These are phyloP conservation scores for Cryphonectria naterciae DNA, from an alignment of 2,329 filamentous ascomycete species.

Conservation along the genomic window DNA sequence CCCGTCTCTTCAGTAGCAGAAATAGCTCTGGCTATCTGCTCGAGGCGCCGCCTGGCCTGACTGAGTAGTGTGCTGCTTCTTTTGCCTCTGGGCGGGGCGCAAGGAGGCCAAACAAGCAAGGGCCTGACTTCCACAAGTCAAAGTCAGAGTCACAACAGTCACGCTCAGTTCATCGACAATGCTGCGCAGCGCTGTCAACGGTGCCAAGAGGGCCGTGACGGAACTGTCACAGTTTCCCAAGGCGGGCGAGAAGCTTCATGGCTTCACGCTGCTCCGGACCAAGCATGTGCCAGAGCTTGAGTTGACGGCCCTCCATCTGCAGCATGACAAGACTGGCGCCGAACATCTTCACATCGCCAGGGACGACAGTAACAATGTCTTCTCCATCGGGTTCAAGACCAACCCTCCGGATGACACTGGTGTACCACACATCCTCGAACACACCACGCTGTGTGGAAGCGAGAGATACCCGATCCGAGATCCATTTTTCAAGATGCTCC, in stretches of 20 bases:
- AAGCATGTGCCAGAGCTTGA: conserved; percentile 95
- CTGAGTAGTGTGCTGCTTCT: not conserved
- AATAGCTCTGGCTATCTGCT: not conserved
- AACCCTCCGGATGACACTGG: conserved; percentile 97
- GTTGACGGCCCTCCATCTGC: conserved; percentile 85
- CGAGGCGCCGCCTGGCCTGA: too few relatives aligned
- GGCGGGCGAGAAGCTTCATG: conserved; percentile 84
- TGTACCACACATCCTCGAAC: conserved; percentile 94
- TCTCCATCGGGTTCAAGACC: conserved; percentile 98
- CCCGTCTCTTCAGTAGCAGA: not conserved
- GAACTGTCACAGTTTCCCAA: conserved; percentile 76
- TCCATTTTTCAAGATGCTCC: conserved; percentile 99
- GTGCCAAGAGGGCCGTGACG: conserved; percentile 65
- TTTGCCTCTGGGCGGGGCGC: not conserved
- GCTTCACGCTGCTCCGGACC: conserved; percentile 85
- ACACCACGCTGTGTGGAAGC: conserved; percentile 95
- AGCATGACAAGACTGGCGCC: conserved; percentile 93
- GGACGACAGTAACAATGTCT: conserved; percentile 98
- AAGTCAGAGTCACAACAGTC: not conserved
- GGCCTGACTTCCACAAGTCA: not conserved
- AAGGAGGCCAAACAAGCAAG: not conserved
- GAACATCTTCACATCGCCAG: conserved; percentile 94
- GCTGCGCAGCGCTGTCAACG: conserved; percentile 36
- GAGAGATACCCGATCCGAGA: conserved; percentile 98
- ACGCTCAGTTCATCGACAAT: conserved; percentile 10